phyloP scores from a whole-genome alignment of 768 basidiomycete species.

The Suillus subalutaceus region DNA sequence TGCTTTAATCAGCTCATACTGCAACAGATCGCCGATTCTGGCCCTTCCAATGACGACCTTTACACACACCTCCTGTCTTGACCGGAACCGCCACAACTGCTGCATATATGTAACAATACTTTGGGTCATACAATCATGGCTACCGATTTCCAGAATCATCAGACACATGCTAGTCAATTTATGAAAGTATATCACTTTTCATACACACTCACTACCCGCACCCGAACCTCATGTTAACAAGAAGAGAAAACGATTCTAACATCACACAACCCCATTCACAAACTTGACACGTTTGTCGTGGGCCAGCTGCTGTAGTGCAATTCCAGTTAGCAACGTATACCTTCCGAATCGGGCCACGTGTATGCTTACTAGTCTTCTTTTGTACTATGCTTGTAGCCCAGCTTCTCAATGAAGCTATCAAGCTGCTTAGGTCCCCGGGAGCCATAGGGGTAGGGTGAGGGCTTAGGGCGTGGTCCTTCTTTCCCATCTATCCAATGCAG shows the following conservation, averaged over 20 bases:
- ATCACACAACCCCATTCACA: constrained; percentile 17
- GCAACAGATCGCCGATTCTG: constrained; percentile 9
- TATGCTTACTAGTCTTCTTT: constrained; percentile 69
- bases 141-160: constrained; percentile 8
- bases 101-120: neutral
- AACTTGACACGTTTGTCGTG: constrained; percentile 25
- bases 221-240: constrained; percentile 2
- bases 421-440: constrained; percentile 91
- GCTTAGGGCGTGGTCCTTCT: constrained; percentile 66
- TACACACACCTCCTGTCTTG: neutral
- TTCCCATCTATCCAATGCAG: constrained; percentile 94
- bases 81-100: constrained; percentile 1
- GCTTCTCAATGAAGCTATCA: constrained; percentile 71
- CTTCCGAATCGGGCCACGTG: neutral
- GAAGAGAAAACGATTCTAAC: neutral
- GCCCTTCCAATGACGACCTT: constrained; percentile 2
- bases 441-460: constrained; percentile 85
- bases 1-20: neutral
- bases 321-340: neutral
- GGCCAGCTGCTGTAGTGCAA: constrained; percentile 29
- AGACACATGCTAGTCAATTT: constrained; percentile 8
- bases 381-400: constrained; percentile 63
- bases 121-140: neutral
- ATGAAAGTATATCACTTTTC: constrained; percentile 12
- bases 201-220: constrained; percentile 11